Percentiles rank a stretch among this genome's conserved stretches.
Evolutionary conservation across 345 rosid genomes (phyloP).

Genomic region (Ceriops decandra): DNA sequence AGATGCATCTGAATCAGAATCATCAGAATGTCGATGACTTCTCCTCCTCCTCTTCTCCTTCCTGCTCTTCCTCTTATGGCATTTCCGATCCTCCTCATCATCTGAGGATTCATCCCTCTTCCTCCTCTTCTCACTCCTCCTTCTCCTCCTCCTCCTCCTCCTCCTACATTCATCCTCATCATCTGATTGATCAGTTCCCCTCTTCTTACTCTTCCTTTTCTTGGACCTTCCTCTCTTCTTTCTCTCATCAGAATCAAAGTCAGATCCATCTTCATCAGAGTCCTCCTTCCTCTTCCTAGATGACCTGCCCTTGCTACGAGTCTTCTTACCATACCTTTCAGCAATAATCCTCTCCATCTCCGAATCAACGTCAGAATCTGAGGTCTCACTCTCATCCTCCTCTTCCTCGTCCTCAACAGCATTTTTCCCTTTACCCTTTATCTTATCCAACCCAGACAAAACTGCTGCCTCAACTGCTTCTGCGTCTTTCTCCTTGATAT

Average conservation of each 20-base stretch:
- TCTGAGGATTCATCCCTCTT: constrained; percentile 44
- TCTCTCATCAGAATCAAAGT: constrained; percentile 47
- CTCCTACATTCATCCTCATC: constrained; percentile 48
- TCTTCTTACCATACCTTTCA: constrained; percentile 66
- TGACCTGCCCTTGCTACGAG: constrained; percentile 29
- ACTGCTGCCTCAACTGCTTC: constrained; percentile 61
- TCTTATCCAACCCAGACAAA: constrained; percentile 66
- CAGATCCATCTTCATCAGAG: constrained; percentile 40
- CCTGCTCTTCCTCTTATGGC: constrained; percentile 35
- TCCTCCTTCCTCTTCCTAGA: constrained; percentile 36
- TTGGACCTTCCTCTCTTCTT: constrained; percentile 74
- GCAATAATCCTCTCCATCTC: constrained; percentile 94
- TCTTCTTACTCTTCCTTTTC: constrained; percentile 65
- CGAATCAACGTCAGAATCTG: constrained; percentile 76
- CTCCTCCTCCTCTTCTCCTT: constrained; percentile 51
- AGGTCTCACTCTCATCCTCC: constrained; percentile 74
- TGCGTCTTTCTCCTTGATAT: constrained; percentile 51
- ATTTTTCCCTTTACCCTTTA: constrained; percentile 56
- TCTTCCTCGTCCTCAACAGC: constrained; percentile 51
- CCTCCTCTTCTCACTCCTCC: constrained; percentile 59
- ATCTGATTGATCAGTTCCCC: constrained; percentile 52
- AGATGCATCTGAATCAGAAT: constrained; percentile 39
- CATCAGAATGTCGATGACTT: constrained; percentile 37
- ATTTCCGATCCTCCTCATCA: constrained; percentile 31
- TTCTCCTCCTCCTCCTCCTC: constrained; percentile 51